These are phyloP conservation scores for Microbotryum silenes-acaulis DNA, from an alignment of 1,284 basidiomycete species.

Conservation along the genomic window DNA sequence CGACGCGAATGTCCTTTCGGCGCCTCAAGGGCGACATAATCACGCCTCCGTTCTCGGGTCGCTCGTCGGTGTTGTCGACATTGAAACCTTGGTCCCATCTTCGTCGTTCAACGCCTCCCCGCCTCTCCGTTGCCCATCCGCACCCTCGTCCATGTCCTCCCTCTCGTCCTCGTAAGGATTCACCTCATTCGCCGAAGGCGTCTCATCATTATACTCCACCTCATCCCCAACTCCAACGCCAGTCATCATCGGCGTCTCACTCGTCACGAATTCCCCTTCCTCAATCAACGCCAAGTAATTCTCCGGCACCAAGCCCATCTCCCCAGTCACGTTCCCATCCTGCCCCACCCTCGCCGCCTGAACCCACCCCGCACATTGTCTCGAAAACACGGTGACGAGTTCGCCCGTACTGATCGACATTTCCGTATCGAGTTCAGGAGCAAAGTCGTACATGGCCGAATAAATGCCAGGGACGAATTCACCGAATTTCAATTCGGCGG, in stretches of 20 bases:
- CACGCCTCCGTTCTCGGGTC: too few species aligned
- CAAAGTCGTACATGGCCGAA: slow-evolving; percentile 26
- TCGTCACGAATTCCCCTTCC: not conserved
- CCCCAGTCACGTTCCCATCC: slow-evolving; percentile 11
- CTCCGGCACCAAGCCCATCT: slow-evolving; percentile 28
- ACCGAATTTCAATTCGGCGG: slow-evolving; percentile 8
- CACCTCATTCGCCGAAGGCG: too few species aligned
- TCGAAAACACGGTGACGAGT: slow-evolving; percentile 24
- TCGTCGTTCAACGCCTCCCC: too few species aligned
- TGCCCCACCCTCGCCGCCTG: slow-evolving; percentile 21
- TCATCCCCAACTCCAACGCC: not conserved
- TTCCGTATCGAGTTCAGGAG: slow-evolving; percentile 28
- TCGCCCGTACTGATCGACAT: slow-evolving; percentile 27
- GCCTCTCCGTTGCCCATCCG: too few species aligned
- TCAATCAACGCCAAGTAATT: slow-evolving; percentile 25
- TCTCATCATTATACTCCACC: not conserved
- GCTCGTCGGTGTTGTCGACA: too few species aligned
- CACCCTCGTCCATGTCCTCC: too few species aligned
- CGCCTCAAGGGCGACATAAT: too few species aligned
- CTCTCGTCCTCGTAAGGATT: too few species aligned
- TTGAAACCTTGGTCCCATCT: too few species aligned
- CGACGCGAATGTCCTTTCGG: too few species aligned
- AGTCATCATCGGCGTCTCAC: not conserved
- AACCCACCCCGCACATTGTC: slow-evolving; percentile 31
- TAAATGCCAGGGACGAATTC: slow-evolving; percentile 30